Conservation (phyloP, 345 rosid species). For the Hibiscus trionum region DNA sequence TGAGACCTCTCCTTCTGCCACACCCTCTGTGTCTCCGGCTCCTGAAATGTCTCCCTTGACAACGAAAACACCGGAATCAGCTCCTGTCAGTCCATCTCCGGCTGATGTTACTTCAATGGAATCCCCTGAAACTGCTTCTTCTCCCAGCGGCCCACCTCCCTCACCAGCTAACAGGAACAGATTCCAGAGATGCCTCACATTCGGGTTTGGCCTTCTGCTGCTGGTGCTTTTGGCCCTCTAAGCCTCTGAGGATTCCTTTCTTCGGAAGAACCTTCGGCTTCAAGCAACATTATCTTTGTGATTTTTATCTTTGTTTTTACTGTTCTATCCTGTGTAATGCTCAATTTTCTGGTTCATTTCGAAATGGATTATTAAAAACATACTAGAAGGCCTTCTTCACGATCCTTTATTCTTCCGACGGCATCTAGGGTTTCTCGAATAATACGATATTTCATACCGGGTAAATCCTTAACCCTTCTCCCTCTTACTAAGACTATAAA, state of each 20-base stretch:
- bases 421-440: too few species aligned
- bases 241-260: neutral
- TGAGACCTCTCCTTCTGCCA: constrained; percentile 7
- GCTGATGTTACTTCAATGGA: neutral
- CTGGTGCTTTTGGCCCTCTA: neutral
- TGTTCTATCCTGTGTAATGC: neutral
- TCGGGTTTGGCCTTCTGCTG: constrained; percentile 4
- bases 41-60: neutral
- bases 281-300: neutral
- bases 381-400: too few species aligned
- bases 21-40: constrained; percentile 8
- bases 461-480: too few species aligned
- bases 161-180: constrained; percentile 17
- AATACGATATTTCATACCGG: too few species aligned
- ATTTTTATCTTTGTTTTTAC: neutral
- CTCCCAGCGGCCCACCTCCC: constrained; percentile 15
- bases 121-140: constrained; percentile 14
- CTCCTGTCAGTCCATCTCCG: constrained; percentile 1
- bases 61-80: constrained; percentile 5
- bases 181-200: constrained; percentile 7
- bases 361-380: neutral
- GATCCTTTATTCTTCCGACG: too few species aligned
- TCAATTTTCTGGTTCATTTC: neutral
- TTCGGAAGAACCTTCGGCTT: neutral
- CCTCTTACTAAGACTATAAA: too few species aligned